Evolutionary conservation across 495 filamentous ascomycete species (phyloP), one percentile per base, ranked within the genome.

Genomic region (Rostrohypoxylon terebratum): DNA sequence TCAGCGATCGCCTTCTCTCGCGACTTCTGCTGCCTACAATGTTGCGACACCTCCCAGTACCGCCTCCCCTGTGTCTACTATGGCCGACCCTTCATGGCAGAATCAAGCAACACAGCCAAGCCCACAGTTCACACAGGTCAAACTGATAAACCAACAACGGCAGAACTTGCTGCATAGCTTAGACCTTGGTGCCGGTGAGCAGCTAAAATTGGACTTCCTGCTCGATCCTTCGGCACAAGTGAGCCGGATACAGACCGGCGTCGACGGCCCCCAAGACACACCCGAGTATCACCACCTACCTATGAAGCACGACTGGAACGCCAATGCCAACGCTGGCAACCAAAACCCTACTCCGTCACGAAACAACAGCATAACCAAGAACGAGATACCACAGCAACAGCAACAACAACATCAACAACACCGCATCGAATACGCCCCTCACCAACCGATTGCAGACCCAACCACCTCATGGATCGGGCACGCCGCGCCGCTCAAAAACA

Each of bases 131-230:
- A 33, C 73, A 4, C 74, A 81, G 36, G 66, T 72, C 14, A 75
- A 71, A 7, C 34, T 77, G 64, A 61, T 84, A 20, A 77, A 86
- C 42, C 85, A 86, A 61, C 88, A 88, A 66, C 86, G 86, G 21
- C 83, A 88, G 54, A 83, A 85, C 38, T 78, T 87, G 51, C 65
- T 81, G 31, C 87, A 90, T 63, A 86, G 85, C 45, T 68, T 91
- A 6, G 86, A 90, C 33, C 83, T 90, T 63, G 85, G 87, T 0
- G 71, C 79, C 2, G 74, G 74, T 34, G 89, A 92, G 59, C 83
- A 88, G 54, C 83, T 94, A 20, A 90, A 87, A 28, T 86, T 94
- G 33, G 89, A 89, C 50, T 93, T 92, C 55, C 80, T 93, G 1
- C 83, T 93, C 1, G 89, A 89, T 58, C 78, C 83, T 13, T 68